phyloP scores from a whole-genome alignment of 371 early-diverging fungal species.

The Gilbertella persicaria region DNA sequence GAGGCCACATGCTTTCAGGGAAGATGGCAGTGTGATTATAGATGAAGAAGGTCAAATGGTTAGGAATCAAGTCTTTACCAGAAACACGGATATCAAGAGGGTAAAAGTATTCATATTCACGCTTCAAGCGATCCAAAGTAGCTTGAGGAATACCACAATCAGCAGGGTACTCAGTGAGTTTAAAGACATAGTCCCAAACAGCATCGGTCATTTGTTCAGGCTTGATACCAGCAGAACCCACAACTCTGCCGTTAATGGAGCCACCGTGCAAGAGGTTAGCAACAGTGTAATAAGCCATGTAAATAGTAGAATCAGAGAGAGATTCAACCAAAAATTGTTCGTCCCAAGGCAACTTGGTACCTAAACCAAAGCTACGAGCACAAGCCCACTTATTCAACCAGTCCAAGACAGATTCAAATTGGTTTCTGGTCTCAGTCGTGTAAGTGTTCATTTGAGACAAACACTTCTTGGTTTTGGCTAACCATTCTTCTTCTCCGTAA shows the following conservation, averaged over 20 bases:
- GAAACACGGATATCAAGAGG: constrained; percentile 98
- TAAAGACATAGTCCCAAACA: constrained; percentile 96
- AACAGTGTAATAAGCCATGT: constrained; percentile 99
- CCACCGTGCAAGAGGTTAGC: constrained; percentile 94
- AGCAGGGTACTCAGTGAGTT: constrained; percentile 72
- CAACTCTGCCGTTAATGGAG: constrained; percentile 81
- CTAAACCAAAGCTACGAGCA: constrained; percentile 97
- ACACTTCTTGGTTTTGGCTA: constrained; percentile 76
- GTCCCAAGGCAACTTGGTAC: constrained; percentile 98
- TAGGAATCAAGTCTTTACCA: constrained; percentile 99
- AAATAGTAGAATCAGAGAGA: constrained; percentile 99
- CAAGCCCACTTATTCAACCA: constrained; percentile 99
- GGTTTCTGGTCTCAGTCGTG: constrained; percentile 85
- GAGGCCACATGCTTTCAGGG: constrained; percentile 94
- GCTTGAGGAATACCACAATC: constrained; percentile 63
- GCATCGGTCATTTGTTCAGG: constrained; percentile 90
- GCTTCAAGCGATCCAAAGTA: constrained; percentile 72
- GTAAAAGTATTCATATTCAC: constrained; percentile 97
- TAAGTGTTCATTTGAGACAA: constrained; percentile 87
- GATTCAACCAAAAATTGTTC: constrained; percentile 97
- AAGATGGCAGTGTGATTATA: constrained; percentile 99
- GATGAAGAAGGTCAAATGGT: constrained; percentile 99
- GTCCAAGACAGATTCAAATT: constrained; percentile 87
- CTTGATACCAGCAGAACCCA: constrained; percentile 83
- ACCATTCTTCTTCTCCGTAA: constrained; percentile 97